Base-by-base conservation (phyloP, 306 rosid genomes). In the Rubus idaeus region DNA sequence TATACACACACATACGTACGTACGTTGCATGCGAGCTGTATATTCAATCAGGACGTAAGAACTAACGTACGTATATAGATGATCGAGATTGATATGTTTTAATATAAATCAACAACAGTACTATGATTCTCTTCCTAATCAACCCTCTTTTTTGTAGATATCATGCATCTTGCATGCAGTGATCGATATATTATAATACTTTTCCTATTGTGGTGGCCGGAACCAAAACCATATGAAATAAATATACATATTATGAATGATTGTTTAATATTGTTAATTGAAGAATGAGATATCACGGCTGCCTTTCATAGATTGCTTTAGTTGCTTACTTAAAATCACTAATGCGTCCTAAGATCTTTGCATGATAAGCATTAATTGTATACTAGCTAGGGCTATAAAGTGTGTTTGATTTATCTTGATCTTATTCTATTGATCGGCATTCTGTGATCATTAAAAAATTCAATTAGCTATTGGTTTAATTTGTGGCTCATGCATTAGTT, bases 161-260 rank as follows among this genome's bases (percentile, higher is more conserved):
- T 37, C 70, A 65, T 74, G 50, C 61, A 73, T 37, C 70, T 40
- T 74, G 50, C 61, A 75, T 79, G 83, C 78, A 52, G 47, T 49
- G 16, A 66, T 76, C 23, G 50, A 44, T 73, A 61, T 80, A 52
- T 41, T 73, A 72, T 50, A 41, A 40, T 78, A 78, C 66, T 65
- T 50, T 56, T 13, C 53, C 12, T 57, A n/a, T n/a, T 21, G 75
- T 56, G 79, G 75, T 56, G 75, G n/a, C n/a, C n/a, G n/a, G 78
- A 79, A 52, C 78, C 78, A 73, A 52, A 55, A 72, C 71, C 61
- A 66, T 26, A 17, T 11, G 51, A 41, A 52, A 64, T 65, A 63
- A 72, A 9, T 63, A 55, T 68, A 35, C 9, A 44, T 57, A 17
- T 41, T 8, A 30, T 62, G 17, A 49, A 10, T 49, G 3, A 49